Evolutionary conservation across 1,284 basidiomycete genomes (phyloP).

Genomic region (Veloporphyrellus conicus): DNA sequence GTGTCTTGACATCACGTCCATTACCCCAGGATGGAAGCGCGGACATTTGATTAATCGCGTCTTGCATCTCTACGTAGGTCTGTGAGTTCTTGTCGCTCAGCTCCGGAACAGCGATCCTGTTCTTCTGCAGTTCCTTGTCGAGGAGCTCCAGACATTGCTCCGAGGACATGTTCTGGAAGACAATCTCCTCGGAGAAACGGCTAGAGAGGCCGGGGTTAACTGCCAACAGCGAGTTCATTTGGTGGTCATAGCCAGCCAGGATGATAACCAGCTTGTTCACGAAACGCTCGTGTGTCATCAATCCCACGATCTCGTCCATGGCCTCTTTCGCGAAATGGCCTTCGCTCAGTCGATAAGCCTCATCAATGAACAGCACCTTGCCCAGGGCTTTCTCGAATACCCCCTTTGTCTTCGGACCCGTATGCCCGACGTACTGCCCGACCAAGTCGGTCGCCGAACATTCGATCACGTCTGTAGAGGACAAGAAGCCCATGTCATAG

Average conservation of each 20-base stretch:
- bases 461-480: constrained; percentile 44
- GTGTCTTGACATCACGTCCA: constrained; percentile 54
- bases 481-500: constrained; percentile 27
- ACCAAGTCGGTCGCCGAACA: constrained; percentile 66
- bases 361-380: constrained; percentile 60
- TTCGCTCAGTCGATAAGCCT: constrained; percentile 54
- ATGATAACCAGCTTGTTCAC: constrained; percentile 56
- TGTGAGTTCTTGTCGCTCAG: constrained; percentile 35
- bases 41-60: constrained; percentile 40
- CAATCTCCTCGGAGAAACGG: constrained; percentile 57
- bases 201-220: constrained; percentile 60
- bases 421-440: constrained; percentile 63
- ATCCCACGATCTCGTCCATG: constrained; percentile 57
- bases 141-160: constrained; percentile 49
- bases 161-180: constrained; percentile 50
- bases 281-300: constrained; percentile 54
- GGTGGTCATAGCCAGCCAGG: constrained; percentile 60
- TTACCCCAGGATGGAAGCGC: constrained; percentile 57
- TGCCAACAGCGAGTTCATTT: constrained; percentile 54
- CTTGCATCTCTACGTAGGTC: constrained; percentile 35
- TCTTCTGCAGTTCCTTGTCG: constrained; percentile 42
- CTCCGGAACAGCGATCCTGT: constrained; percentile 36
- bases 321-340: constrained; percentile 62
- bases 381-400: constrained; percentile 57
- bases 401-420: constrained; percentile 58